Evolutionary conservation across 495 filamentous ascomycete genomes (phyloP).

Genomic region (Lophium mytilinum): DNA sequence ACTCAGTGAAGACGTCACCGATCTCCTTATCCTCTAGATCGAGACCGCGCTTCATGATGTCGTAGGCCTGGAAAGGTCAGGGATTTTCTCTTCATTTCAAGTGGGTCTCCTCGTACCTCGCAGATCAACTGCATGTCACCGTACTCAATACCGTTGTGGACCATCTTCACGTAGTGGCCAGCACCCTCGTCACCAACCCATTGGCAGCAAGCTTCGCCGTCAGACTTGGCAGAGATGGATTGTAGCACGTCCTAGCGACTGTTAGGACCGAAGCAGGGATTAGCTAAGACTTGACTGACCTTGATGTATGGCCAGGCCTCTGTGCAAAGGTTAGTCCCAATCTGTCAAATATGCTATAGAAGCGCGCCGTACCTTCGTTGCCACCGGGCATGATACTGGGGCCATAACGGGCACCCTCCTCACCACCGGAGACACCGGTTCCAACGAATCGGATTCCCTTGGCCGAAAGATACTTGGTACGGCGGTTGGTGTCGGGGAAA

Average conservation of each 20-base stretch:
- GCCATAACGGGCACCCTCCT: conserved; percentile 96
- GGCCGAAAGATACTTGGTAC: conserved; percentile 67
- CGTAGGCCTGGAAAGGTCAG: conserved; percentile 68
- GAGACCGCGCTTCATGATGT: conserved; percentile 97
- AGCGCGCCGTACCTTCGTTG: conserved; percentile 50
- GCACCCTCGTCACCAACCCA: conserved; percentile 99
- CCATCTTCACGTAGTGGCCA: conserved; percentile 99
- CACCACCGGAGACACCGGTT: conserved; percentile 95
- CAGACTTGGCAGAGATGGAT: conserved; percentile 92
- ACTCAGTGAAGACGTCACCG: conserved; percentile 84
- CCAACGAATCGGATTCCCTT: conserved; percentile 97
- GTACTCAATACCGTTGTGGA: conserved; percentile 99
- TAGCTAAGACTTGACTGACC: conserved; percentile 16
- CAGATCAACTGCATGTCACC: conserved; percentile 99
- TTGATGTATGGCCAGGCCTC: conserved; percentile 98
- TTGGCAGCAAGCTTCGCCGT: conserved; percentile 94
- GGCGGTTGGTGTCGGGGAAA: conserved; percentile 97
- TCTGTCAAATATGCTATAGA: too few species aligned
- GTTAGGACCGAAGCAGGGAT: too few species aligned
- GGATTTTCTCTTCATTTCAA: conserved; percentile 14
- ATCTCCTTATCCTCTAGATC: conserved; percentile 83
- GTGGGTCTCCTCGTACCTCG: conserved; percentile 56
- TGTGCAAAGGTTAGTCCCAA: neutral
- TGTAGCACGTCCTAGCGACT: conserved; percentile 70
- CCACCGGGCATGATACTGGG: conserved; percentile 98